Conservation (phyloP, 1,284 basidiomycete species). For the Heterobasidion occidentale region DNA sequence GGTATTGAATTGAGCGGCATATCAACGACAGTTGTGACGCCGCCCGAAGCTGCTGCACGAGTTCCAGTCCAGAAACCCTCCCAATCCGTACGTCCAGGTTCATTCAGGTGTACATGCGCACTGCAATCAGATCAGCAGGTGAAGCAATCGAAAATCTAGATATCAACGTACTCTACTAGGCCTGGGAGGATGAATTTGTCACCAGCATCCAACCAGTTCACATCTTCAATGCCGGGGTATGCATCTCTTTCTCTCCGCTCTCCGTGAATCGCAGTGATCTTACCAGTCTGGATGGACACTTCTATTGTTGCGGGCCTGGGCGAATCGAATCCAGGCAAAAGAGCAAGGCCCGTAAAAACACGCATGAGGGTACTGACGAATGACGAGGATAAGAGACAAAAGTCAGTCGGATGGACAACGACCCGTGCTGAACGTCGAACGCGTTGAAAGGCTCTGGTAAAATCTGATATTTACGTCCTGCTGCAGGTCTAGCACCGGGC, state of each 20-base stretch:
- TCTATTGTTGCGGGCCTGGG: slow-evolving; percentile 68
- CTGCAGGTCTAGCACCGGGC: no score
- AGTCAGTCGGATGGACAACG: no score
- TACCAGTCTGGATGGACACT: slow-evolving; percentile 55
- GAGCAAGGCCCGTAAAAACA: slow-evolving; percentile 43
- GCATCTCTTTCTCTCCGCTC: slow-evolving; percentile 23
- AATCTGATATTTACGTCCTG: no score
- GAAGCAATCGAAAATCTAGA: not conserved
- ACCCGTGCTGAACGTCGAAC: no score
- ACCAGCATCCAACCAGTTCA: slow-evolving; percentile 55
- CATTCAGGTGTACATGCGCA: slow-evolving; percentile 89
- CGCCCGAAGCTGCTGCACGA: slow-evolving; percentile 79
- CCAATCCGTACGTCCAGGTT: slow-evolving; percentile 89
- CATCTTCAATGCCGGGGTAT: slow-evolving; percentile 26
- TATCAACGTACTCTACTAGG: slow-evolving; percentile 67
- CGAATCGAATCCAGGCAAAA: slow-evolving; percentile 43
- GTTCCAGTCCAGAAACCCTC: slow-evolving; percentile 93
- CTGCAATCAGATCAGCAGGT: slow-evolving; percentile 29
- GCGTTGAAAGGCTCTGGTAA: no score
- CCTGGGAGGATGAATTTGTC: slow-evolving; percentile 72
- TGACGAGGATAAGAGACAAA: no score
- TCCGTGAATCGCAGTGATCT: slow-evolving; percentile 50
- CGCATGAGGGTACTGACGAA: slow-evolving; percentile 4
- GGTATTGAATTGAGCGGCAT: slow-evolving; percentile 97
- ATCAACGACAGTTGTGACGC: slow-evolving; percentile 87